phyloP scores from a whole-genome alignment of 257 asterid genomes.

The Scutellaria baicalensis region DNA sequence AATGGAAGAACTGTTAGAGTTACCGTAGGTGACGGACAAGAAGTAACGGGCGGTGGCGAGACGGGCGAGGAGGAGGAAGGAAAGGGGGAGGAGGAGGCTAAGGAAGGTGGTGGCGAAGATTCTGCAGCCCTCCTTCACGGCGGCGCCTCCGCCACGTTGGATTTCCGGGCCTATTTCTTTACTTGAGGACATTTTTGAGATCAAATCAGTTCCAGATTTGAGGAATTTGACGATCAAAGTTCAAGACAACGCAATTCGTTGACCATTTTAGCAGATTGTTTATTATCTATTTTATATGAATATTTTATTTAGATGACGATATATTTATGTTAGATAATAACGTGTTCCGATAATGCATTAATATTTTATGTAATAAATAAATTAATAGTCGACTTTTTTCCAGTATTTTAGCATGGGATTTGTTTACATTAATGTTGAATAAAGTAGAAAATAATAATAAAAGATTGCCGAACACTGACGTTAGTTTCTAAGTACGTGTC shows the following conservation, averaged over 20 bases:
- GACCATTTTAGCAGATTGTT: no score
- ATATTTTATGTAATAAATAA: background rate
- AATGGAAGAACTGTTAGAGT: background rate
- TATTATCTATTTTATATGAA: no score
- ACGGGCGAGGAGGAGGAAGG: constrained; percentile 59
- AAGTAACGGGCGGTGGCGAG: constrained; percentile 44
- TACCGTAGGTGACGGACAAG: background rate
- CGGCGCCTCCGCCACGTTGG: background rate
- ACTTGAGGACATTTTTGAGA: constrained; percentile 8
- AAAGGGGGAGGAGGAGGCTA: constrained; percentile 65
- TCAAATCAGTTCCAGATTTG: background rate
- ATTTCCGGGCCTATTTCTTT: background rate
- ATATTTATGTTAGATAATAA: background rate
- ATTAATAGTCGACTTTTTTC: background rate
- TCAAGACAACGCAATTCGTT: no score
- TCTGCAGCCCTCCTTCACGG: constrained; percentile 27
- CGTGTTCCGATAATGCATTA: background rate
- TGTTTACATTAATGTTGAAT: background rate
- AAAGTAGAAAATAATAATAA: background rate
- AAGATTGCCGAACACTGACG: no score
- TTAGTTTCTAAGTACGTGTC: no score
- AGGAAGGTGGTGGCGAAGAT: constrained; percentile 40
- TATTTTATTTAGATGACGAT: background rate
- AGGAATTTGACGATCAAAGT: background rate
- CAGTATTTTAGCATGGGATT: background rate